phyloP scores from a whole-genome alignment of 2,329 filamentous ascomycete species.

The Pestalotiopsis sp. region DNA sequence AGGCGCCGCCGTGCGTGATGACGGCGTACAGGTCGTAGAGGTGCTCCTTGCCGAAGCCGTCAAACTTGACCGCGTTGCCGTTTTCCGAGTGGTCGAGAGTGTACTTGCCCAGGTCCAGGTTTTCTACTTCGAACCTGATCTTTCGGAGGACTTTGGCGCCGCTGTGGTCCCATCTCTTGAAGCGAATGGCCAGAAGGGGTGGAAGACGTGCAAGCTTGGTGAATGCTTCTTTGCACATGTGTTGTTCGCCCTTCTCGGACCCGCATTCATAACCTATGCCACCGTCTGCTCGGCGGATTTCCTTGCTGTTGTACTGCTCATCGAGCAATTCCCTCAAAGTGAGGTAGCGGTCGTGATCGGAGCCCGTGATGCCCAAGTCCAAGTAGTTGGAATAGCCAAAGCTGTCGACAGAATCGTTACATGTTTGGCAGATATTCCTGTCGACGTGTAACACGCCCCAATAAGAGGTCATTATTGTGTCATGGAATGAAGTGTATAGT shows the following conservation, averaged over 20 bases:
- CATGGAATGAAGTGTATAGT: background rate
- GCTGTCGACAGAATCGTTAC: background rate
- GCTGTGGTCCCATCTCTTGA: slow-evolving; percentile 41
- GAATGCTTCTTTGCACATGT: slow-evolving; percentile 5
- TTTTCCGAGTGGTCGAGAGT: slow-evolving; percentile 13
- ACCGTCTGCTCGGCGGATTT: background rate
- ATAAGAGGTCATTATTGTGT: slow-evolving; percentile 5
- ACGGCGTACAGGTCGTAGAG: slow-evolving; percentile 87
- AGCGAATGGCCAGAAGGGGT: slow-evolving; percentile 73
- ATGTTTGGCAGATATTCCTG: slow-evolving; percentile 8
- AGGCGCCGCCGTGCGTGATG: slow-evolving; percentile 72
- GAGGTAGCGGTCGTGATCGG: background rate
- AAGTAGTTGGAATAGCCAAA: slow-evolving; percentile 4
- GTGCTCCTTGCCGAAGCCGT: slow-evolving; percentile 57
- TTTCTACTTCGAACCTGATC: slow-evolving; percentile 76
- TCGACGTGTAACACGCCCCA: slow-evolving; percentile 1
- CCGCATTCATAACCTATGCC: slow-evolving; percentile 7
- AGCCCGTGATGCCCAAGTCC: background rate
- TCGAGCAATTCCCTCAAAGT: slow-evolving; percentile 1
- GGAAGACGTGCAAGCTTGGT: slow-evolving; percentile 69
- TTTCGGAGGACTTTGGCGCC: slow-evolving; percentile 67
- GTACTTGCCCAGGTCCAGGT: slow-evolving; percentile 57
- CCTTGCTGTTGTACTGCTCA: slow-evolving; percentile 4
- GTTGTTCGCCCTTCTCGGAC: slow-evolving; percentile 1
- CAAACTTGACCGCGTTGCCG: slow-evolving; percentile 34